phyloP scores from a whole-genome alignment of 805 yeast genomes.

The Candida alai region DNA sequence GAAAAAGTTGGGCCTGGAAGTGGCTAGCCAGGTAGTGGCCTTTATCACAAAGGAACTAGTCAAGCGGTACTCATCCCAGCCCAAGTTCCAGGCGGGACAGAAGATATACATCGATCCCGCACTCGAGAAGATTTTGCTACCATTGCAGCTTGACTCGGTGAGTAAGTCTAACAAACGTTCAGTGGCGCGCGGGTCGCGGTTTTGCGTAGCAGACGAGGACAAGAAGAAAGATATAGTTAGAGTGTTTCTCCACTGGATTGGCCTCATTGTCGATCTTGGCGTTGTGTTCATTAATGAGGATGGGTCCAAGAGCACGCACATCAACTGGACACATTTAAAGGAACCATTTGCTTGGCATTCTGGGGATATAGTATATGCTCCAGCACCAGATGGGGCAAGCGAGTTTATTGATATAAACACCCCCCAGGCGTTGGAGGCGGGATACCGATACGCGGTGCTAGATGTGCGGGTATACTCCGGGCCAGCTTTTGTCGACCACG shows the following conservation, averaged over 20 bases:
- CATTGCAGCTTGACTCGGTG: conserved; percentile 7
- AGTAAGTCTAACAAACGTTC: conserved; percentile 8
- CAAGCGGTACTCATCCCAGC: background rate
- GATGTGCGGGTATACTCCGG: conserved; percentile 8
- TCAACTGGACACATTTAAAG: conserved; percentile 5
- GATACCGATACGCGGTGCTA: conserved; percentile 8
- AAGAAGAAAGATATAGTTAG: conserved; percentile 5
- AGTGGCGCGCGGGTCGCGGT: conserved; percentile 9
- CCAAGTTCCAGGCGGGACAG: background rate
- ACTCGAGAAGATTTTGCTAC: conserved; percentile 5
- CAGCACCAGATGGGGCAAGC: conserved; percentile 9
- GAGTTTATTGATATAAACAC: conserved; percentile 11
- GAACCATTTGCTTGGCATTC: conserved; percentile 8
- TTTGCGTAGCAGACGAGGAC: conserved; percentile 1
- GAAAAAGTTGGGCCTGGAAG: background rate
- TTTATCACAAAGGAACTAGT: conserved; percentile 1
- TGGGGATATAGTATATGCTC: conserved; percentile 11
- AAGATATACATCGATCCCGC: conserved; percentile 6
- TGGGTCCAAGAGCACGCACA: background rate
- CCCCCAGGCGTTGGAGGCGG: conserved; percentile 4
- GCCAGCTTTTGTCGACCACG: conserved; percentile 6
- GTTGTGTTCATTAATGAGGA: conserved; percentile 7
- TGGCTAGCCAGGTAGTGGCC: background rate
- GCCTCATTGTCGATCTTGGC: conserved; percentile 7
- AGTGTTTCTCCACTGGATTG: conserved; percentile 11